Base-by-base conservation (phyloP, 371 early-diverging fungal genomes). In the Thermomucor indicae-seudaticae region DNA sequence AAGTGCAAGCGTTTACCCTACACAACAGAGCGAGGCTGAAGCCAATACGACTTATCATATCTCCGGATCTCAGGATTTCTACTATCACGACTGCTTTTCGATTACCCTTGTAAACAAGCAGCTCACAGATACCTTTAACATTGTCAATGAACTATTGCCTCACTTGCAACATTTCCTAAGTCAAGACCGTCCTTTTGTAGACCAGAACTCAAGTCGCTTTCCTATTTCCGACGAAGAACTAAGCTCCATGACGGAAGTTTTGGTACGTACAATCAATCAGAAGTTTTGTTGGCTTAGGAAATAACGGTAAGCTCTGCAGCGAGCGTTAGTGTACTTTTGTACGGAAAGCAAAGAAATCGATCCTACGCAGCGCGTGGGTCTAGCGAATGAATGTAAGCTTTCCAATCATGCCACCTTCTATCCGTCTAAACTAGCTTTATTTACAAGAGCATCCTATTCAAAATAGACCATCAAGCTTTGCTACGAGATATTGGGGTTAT, bases 401-500 rank as follows among this genome's bases (percentile, higher is more conserved):
- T 14, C 14, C 16, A 34, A 35, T 25, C 17, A 19, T n/a, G n/a
- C n/a, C n/a, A n/a, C n/a, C n/a, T n/a, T n/a, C n/a, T n/a, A n/a
- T n/a, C n/a, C n/a, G n/a, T n/a, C n/a, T n/a, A n/a, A n/a, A n/a
- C n/a, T n/a, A n/a, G n/a, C n/a, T n/a, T n/a, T n/a, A n/a, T n/a
- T n/a, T n/a, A n/a, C n/a, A n/a, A n/a, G n/a, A n/a, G n/a, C n/a
- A n/a, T n/a, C n/a, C n/a, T n/a, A n/a, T n/a, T n/a, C n/a, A n/a
- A 6, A 35, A 31, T 35, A 69, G 74, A 68, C 37, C 75, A 81
- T 39, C 81, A 81, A 58, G 60, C 57, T 1, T 42, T 81, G 19
- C 46, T 81, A 16, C 64, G 79, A 10, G 81, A 81, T 35, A 66
- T 63, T 24, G 78, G 78, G 0, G 60, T 78, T 14, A 60, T 79